Conservation (phyloP, 768 basidiomycete species). For the Austroboletus eburneus region DNA sequence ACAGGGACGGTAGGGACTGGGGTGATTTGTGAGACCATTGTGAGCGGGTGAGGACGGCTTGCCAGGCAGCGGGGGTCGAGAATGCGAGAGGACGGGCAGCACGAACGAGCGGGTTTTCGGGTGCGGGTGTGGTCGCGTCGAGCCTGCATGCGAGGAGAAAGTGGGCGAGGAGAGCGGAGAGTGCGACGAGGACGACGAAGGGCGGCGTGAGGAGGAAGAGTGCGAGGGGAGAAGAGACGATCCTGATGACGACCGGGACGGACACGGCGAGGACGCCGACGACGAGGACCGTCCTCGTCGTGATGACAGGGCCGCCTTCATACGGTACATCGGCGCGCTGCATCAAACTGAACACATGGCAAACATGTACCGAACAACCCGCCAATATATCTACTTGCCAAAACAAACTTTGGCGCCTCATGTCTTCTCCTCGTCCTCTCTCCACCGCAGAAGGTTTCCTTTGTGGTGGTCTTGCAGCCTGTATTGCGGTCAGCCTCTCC, state of each 20-base stretch:
- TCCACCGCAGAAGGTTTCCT: constrained; percentile 79
- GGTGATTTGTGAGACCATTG: constrained; percentile 80
- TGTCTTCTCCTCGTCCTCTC: constrained; percentile 31
- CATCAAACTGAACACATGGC: constrained; percentile 14
- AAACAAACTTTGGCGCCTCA: constrained; percentile 18
- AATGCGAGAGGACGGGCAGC: constrained; percentile 77
- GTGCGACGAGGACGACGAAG: constrained; percentile 43
- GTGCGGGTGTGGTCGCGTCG: constrained; percentile 40
- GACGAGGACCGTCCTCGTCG: constrained; percentile 48
- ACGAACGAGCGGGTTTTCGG: constrained; percentile 39
- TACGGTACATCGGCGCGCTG: constrained; percentile 6
- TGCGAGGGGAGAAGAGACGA: constrained; percentile 62
- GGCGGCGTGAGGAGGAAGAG: constrained; percentile 63
- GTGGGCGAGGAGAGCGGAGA: constrained; percentile 50
- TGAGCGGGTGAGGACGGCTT: constrained; percentile 82
- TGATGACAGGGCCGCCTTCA: constrained; percentile 39
- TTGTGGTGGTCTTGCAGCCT: constrained; percentile 89
- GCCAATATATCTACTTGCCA: no score
- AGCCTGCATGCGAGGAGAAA: constrained; percentile 56
- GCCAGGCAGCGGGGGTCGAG: constrained; percentile 93
- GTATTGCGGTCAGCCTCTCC: constrained; percentile 62
- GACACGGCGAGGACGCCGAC: constrained; percentile 56
- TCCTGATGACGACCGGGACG: constrained; percentile 49
- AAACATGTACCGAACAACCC: background rate
- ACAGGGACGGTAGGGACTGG: constrained; percentile 62